phyloP scores from a whole-genome alignment of 768 basidiomycete species.

The Leccinum obscurum region DNA sequence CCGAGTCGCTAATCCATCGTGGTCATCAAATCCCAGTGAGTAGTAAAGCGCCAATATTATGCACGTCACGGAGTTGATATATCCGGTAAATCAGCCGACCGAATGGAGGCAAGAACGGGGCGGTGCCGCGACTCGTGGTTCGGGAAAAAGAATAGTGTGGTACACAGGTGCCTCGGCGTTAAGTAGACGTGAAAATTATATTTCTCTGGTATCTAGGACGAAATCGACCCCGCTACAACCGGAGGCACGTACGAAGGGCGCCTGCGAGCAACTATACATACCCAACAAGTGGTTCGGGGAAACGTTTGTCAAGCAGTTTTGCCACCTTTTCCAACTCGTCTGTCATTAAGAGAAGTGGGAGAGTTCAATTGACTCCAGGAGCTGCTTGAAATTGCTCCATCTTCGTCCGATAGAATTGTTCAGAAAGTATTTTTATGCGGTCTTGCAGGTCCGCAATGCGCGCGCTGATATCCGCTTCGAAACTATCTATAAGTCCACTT shows the following conservation, averaged over 20 bases:
- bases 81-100: conserved; percentile 33
- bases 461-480: conserved; percentile 69
- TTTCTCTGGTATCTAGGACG: conserved; percentile 33
- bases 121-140: conserved; percentile 27
- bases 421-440: conserved; percentile 58
- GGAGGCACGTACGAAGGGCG: not conserved
- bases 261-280: conserved; percentile 36
- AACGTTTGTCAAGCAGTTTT: conserved; percentile 83
- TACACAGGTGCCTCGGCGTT: too few relatives aligned
- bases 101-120: conserved; percentile 15
- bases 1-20: not conserved
- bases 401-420: conserved; percentile 61
- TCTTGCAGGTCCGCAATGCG: conserved; percentile 69
- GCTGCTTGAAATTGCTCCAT: conserved; percentile 62
- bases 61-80: conserved; percentile 16
- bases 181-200: too few relatives aligned
- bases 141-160: conserved; percentile 18
- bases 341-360: conserved; percentile 81
- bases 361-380: conserved; percentile 78
- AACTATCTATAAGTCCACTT: conserved; percentile 68
- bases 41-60: conserved; percentile 7
- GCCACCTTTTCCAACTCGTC: conserved; percentile 87
- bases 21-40: conserved; percentile 10
- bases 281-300: conserved; percentile 81
- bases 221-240: conserved; percentile 66